Evolutionary conservation across 345 rosid species (phyloP).

Genomic region (Dovyalis caffra): DNA sequence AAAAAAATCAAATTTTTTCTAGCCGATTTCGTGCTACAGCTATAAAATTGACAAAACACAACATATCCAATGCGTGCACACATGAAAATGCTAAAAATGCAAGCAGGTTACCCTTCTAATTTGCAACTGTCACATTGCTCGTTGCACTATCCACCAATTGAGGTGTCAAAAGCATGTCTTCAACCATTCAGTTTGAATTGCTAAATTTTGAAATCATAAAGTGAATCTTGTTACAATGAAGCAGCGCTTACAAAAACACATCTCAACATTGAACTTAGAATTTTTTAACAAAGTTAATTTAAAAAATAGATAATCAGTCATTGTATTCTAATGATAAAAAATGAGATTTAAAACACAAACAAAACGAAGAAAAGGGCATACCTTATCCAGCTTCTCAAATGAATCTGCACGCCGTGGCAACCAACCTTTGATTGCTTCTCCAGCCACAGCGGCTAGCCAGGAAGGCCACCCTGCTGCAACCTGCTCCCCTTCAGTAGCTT

Average conservation of each 20-base stretch:
- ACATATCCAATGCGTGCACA: background rate
- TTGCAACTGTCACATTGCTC: background rate
- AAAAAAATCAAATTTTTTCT: background rate
- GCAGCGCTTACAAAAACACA: background rate
- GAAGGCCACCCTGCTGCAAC: slow-evolving; percentile 99
- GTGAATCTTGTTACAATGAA: background rate
- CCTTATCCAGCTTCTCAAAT: slow-evolving; percentile 94
- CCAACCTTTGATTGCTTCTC: slow-evolving; percentile 97
- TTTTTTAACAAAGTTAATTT: background rate
- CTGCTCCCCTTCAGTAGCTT: slow-evolving; percentile 84
- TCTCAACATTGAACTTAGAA: background rate
- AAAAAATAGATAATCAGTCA: background rate
- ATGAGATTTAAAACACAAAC: background rate
- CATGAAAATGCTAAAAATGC: background rate
- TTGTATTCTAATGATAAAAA: background rate
- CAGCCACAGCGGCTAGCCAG: slow-evolving; percentile 95
- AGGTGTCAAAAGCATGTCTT: background rate
- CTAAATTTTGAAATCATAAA: background rate
- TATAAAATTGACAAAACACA: background rate
- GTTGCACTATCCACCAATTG: background rate
- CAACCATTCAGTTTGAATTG: background rate
- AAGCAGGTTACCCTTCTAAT: background rate
- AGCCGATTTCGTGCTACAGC: background rate
- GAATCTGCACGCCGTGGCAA: slow-evolving; percentile 95
- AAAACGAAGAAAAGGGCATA: slow-evolving; percentile 39